Conservation (phyloP, 2,329 filamentous ascomycete genomes). For the Aureobasidium sp. region DNA sequence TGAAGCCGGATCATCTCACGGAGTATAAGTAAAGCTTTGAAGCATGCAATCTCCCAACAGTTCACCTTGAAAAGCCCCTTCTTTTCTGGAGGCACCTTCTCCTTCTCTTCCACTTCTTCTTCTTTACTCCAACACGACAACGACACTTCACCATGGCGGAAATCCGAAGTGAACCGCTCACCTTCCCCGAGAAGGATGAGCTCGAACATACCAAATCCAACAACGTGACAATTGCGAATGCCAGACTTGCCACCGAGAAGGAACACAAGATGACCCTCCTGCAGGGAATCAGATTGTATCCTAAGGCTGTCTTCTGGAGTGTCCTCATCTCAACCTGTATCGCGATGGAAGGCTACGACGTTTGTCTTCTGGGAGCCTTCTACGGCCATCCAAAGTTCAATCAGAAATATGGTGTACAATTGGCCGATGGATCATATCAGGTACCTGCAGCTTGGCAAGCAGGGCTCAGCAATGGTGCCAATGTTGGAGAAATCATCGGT, state of each 20-base stretch:
- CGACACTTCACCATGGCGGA: conserved; percentile 8
- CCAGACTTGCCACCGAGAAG: conserved; percentile 40
- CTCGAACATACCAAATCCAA: conserved; percentile 25
- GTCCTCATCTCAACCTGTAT: conserved; percentile 85
- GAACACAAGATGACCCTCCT: conserved; percentile 50
- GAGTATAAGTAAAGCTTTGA: background rate
- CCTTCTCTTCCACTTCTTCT: background rate
- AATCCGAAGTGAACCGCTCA: conserved; percentile 19
- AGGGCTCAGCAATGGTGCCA: conserved; percentile 41
- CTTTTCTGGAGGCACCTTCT: conserved; percentile 3
- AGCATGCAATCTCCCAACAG: conserved; percentile 14
- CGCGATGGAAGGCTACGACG: conserved; percentile 85
- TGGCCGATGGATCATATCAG: conserved; percentile 35
- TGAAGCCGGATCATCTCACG: conserved; percentile 1
- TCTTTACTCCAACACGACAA: background rate
- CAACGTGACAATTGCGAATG: conserved; percentile 34
- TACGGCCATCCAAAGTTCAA: conserved; percentile 49
- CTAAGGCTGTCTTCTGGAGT: conserved; percentile 79
- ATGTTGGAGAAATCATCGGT: conserved; percentile 41
- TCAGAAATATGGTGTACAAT: conserved; percentile 37
- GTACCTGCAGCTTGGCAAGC: conserved; percentile 43
- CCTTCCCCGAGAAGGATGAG: conserved; percentile 26
- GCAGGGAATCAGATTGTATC: conserved; percentile 75
- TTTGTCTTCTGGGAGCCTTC: conserved; percentile 75
- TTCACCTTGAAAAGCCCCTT: background rate